Evolutionary conservation across 177 flowering plant species (phyloP), one percentile per base, ranked within the genome.

Genomic region (Vitis hybrid): DNA sequence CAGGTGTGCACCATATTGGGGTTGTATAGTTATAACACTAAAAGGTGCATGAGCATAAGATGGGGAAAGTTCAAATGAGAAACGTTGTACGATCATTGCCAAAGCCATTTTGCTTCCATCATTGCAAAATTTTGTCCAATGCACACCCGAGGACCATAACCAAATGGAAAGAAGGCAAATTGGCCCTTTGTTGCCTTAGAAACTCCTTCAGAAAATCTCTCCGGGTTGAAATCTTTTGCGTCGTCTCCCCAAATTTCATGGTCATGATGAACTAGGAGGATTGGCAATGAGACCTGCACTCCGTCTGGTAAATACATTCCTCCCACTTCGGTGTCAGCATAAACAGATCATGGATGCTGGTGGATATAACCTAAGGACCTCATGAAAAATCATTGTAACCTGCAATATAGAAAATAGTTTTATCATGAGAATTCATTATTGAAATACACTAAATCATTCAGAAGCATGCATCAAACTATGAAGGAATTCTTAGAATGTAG

Each of bases 141-240:
- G 68, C 83, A 77, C 2, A 75, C 60, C 16, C 79, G 51, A 39
- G 82, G 79, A 15, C 83, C 83, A 74, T 68, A 65, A 18, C 68
- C 73, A n/a, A 79, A 79, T 7, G 85, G 81, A 15, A 68, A 15
- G 53, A 72, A 82, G 1, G 69, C 16, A 16, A 39, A 45, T 57
- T 60, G 78, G 19, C 58, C 60, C 67, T 82, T 77, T 1, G 82
- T 60, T 10, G 80, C 82, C 61, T 79, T 79, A 3, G 77, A 74
- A 62, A 79, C 29, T 31, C 85, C 85, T 33, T 72, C 75, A 0
- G 78, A 33, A 49, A 82, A 82, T 33, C 85, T 79, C 56, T 82
- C 80, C 12, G 85, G 85, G 6, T 82, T 82, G 75, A 82, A 82
- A 64, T 82, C 83, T 2, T 66, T 29, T 3, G 80, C 81, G 52